Evolutionary conservation across 2,329 filamentous ascomycete species (phyloP), one percentile per base, ranked within the genome.

Genomic region (Fonsecaea pugnacius): DNA sequence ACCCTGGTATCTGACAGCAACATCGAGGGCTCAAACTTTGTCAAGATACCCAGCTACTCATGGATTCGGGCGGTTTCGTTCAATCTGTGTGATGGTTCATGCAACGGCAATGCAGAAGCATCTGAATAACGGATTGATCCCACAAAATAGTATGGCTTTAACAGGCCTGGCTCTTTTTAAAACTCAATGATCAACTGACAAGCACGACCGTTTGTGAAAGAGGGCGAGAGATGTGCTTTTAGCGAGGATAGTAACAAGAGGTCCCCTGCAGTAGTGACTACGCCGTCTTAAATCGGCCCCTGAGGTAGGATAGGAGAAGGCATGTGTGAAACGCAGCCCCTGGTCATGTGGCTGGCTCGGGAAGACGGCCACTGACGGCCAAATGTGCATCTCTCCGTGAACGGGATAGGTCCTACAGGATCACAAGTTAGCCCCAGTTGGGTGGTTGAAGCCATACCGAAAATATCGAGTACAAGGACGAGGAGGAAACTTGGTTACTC

Each of bases 311-410:
- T 27, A 57, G 43, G 18, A 21, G 50, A 27, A 43, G 55, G 56
- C 38, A 63, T 55, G 38, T 33, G 18, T 60, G 55, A 63, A 63
- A 63, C 61, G 36, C 36, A 30, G n/a, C 40, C 24, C 61, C 61
- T 43, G 18, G 38, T 52, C 18, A 3, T 30, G 27, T 63, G 56
- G 56, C 61, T 59, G 56, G n/a, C 38, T 56, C 38, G 52, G 48
- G 51, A 51, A 21, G 30, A 30, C 57, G 57, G 57, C 32, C 21
- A 35, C 38, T 21, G 30, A 30, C 43, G 57, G 57, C 32, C 21
- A 35, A 52, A 24, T 16, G 40, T 36, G 50, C 21, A 21, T 46
- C 40, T 46, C 40, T 7, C 40, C n/a, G 43, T 27, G 43, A 48
- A 48, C 5, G 56, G 18, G 1, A 48, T 50, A 43, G 54, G 12